A percentile compares a stretch with the other conserved stretches of the same genome.
Conservation (phyloP, 257 asterid genomes). For the Coffea canephora region DNA sequence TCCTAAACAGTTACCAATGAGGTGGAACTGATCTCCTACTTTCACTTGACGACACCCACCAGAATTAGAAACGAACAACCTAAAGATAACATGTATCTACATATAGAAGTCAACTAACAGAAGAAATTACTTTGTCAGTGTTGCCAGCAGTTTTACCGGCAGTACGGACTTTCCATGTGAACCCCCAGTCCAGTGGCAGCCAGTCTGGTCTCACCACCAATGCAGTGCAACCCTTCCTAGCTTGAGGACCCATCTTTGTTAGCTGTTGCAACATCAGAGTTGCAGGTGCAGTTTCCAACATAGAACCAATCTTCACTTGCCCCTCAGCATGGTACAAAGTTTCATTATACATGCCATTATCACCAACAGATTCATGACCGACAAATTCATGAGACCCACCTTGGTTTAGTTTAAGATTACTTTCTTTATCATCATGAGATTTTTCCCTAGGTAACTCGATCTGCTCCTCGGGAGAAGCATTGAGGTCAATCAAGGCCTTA, state of each 20-base stretch:
- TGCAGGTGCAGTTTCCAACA: background rate
- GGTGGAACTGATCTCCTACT: background rate
- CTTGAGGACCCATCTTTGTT: background rate
- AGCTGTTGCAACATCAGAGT: background rate
- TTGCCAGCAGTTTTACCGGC: background rate
- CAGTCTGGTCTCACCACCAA: slow-evolving; percentile 11
- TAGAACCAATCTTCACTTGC: background rate
- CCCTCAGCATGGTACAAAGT: background rate
- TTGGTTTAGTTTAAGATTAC: background rate
- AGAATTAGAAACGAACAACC: background rate
- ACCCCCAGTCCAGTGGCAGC: slow-evolving; percentile 10
- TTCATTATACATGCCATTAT: background rate
- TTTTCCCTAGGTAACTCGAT: background rate
- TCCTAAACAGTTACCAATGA: background rate
- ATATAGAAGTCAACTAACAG: background rate
- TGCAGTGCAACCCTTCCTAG: background rate
- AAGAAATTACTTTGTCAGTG: slow-evolving; percentile 13
- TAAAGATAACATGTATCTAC: background rate
- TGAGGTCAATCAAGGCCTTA: background rate
- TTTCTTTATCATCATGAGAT: background rate
- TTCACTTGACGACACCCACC: background rate
- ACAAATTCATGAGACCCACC: background rate
- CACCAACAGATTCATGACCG: background rate
- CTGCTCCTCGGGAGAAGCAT: background rate
- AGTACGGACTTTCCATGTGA: background rate